Percentiles rank a stretch among this genome's conserved stretches.
phyloP scores from a whole-genome alignment of 2,329 filamentous ascomycete genomes.

The Pestalotiopsis sp. region DNA sequence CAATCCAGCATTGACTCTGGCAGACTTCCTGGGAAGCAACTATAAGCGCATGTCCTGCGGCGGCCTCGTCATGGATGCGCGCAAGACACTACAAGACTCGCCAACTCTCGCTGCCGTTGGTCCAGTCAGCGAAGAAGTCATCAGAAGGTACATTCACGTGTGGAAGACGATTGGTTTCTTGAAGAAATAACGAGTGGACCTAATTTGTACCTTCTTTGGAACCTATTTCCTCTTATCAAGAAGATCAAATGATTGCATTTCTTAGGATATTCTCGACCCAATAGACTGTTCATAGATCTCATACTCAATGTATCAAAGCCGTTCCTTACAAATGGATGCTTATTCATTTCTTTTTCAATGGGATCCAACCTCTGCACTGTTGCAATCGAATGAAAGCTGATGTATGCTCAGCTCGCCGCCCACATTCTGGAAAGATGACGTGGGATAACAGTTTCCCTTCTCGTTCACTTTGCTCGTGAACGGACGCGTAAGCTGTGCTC shows the following conservation, averaged over 20 bases:
- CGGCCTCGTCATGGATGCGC: conserved; percentile 41
- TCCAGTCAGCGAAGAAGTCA: conserved; percentile 22
- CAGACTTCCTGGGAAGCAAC: conserved; percentile 36
- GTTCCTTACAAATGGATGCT: neutral
- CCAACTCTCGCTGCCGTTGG: conserved; percentile 21
- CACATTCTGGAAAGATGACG: too few relatives aligned
- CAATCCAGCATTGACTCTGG: conserved; percentile 31
- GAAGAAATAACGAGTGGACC: neutral
- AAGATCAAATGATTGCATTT: neutral
- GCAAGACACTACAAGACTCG: conserved; percentile 26
- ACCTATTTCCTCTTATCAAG: neutral
- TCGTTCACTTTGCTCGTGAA: too few relatives aligned
- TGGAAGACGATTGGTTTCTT: conserved; percentile 29
- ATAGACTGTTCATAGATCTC: neutral
- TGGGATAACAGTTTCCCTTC: too few relatives aligned
- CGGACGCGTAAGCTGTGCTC: neutral
- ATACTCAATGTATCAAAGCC: neutral
- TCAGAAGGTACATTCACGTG: conserved; percentile 22
- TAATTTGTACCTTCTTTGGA: too few relatives aligned
- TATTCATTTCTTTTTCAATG: neutral
- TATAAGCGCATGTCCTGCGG: conserved; percentile 48
- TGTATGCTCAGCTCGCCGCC: too few relatives aligned
- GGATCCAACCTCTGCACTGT: too few relatives aligned
- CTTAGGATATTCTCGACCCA: neutral
- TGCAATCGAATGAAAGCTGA: too few relatives aligned